Percentiles rank a stretch among this genome's conserved stretches.
These are phyloP conservation scores for Oleoguttula mirabilis DNA, from an alignment of 495 filamentous ascomycete genomes.

Conservation along the genomic window DNA sequence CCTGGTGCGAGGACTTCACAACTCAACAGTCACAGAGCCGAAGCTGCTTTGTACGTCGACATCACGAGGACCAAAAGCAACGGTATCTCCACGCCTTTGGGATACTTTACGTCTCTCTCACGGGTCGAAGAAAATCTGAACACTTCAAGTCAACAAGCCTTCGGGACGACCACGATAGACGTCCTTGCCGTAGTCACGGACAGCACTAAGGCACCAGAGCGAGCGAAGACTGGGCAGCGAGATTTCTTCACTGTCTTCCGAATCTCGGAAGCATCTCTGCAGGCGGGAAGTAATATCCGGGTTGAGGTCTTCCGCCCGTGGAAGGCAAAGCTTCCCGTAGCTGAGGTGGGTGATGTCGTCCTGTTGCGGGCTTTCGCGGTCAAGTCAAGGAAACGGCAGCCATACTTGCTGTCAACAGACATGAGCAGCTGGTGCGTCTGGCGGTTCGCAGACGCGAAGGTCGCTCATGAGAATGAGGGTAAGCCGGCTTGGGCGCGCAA, in stretches of 20 bases:
- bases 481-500: conserved; percentile 23
- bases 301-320: conserved; percentile 67
- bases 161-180: conserved; percentile 34
- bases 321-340: conserved; percentile 54
- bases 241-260: conserved; percentile 59
- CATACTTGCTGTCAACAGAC: conserved; percentile 36
- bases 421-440: conserved; percentile 32
- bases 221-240: conserved; percentile 51
- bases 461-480: neutral
- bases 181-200: conserved; percentile 56
- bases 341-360: conserved; percentile 60
- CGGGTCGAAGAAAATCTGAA: conserved; percentile 35
- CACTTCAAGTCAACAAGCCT: conserved; percentile 19
- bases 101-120: conserved; percentile 58
- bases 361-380: conserved; percentile 67
- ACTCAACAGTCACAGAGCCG: too few relatives aligned
- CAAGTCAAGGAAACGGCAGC: conserved; percentile 37
- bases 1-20: too few relatives aligned
- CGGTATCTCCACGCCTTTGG: conserved; percentile 49
- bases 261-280: conserved; percentile 45
- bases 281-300: conserved; percentile 16
- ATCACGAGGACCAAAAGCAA: conserved; percentile 6
- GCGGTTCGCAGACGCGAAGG: conserved; percentile 12
- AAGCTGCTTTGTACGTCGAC: too few relatives aligned
- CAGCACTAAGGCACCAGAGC: conserved; percentile 39